Percentiles rank a stretch among this genome's conserved stretches.
Conservation (phyloP, 306 rosid genomes). For the Hippophae rhamnoides region DNA sequence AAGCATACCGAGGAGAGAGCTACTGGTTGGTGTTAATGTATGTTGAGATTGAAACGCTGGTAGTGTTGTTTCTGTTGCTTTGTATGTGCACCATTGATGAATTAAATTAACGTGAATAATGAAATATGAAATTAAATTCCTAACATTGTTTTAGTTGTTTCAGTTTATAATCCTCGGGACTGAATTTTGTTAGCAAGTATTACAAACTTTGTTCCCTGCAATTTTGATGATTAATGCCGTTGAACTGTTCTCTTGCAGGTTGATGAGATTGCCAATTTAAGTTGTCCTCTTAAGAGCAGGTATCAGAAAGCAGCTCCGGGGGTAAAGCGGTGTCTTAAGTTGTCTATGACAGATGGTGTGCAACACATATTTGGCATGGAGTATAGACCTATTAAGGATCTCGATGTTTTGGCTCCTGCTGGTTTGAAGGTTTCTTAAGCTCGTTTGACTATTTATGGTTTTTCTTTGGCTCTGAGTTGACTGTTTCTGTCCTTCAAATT, state of each 20-base stretch:
- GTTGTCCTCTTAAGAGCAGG: conserved; percentile 54
- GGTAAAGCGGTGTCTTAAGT: conserved; percentile 67
- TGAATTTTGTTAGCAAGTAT: background rate
- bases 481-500: too few species aligned
- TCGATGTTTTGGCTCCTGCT: conserved; percentile 66
- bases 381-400: conserved; percentile 74
- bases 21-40: background rate
- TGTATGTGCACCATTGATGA: background rate
- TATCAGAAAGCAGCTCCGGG: conserved; percentile 57
- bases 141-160: background rate
- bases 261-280: conserved; percentile 72
- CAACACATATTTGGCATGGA: conserved; percentile 85
- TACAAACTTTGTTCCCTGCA: background rate
- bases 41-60: background rate
- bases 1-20: background rate
- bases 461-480: background rate
- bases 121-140: background rate
- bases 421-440: conserved; percentile 63
- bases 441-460: conserved; percentile 1
- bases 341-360: conserved; percentile 83
- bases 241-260: conserved; percentile 32
- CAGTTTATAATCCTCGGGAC: background rate
- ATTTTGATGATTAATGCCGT: too few species aligned
- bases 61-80: background rate
- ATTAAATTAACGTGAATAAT: background rate